Base-by-base conservation (phyloP, 1,284 basidiomycete genomes). In the Trametes versicolor region DNA sequence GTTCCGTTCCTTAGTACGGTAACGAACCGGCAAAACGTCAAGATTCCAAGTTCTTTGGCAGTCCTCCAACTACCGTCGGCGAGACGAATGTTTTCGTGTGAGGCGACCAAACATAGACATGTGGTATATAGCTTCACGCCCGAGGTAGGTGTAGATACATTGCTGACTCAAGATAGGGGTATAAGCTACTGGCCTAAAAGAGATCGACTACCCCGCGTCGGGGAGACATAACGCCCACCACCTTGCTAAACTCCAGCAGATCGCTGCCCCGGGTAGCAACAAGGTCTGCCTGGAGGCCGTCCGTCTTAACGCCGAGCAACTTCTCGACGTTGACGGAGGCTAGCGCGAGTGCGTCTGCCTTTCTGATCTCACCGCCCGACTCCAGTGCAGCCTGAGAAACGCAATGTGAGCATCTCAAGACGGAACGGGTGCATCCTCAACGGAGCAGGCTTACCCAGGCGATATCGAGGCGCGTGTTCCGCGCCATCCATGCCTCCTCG, bases 391-490 rank as follows among this genome's bases (percentile, higher is more conserved):
- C 69, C 72, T 73, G 50, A 1, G 43, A 36, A 36, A 15, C 23
- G 56, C 21, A 17, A 4, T 5, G 49, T 25, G 36, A 59, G 45
- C 15, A 54, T 12, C 19, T 5, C n/a, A 34, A 12, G 17, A 32
- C n/a, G 17, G 12, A 6, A 13, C 12, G 9, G 73, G 72, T 4
- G 10, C 6, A 23, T n/a, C n/a, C n/a, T 39, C 15, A n/a, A 25
- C 1, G 8, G 25, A 12, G 19, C 5, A 15, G 2, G 50, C 81
- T 36, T 72, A 89, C 90, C 90, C 90, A 92, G 47, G 83, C 89
- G 56, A 86, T 78, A 67, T 94, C 92, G 74, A 92, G 91, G 7
- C 91, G 82, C n/a, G 87, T 82, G 66, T 90, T 91, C 15, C 87
- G 80, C 0, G 87, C 87, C 72, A 81, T 82, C 86, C 87, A 93